These are phyloP conservation scores for Collybiopsis luxurians DNA, from an alignment of 768 basidiomycete species.

Conservation along the genomic window DNA sequence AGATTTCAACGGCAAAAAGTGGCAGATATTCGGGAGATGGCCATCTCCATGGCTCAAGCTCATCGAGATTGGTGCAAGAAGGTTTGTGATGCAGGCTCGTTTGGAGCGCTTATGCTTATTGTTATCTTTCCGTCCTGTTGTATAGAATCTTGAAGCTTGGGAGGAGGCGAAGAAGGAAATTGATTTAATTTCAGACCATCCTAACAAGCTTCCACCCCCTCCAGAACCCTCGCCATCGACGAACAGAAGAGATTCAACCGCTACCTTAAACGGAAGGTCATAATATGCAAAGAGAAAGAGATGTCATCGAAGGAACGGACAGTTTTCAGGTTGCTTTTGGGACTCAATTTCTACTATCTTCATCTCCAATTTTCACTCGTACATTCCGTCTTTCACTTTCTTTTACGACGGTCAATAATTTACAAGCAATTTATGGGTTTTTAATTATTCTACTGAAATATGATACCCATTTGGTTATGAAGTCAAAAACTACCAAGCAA, in stretches of 20 bases:
- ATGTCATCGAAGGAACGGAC: background rate
- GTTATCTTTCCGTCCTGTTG: no score
- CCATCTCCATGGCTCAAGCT: slow-evolving; percentile 82
- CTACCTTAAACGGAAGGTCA: slow-evolving; percentile 67
- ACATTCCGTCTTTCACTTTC: no score
- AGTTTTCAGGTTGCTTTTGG: background rate
- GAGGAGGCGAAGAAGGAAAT: slow-evolving; percentile 93
- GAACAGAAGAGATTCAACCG: slow-evolving; percentile 62
- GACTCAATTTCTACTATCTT: background rate
- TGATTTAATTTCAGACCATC: slow-evolving; percentile 86
- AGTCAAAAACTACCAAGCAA: no score
- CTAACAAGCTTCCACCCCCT: slow-evolving; percentile 60
- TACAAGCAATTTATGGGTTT: background rate
- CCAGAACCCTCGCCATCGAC: slow-evolving; percentile 33
- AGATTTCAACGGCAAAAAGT: slow-evolving; percentile 99
- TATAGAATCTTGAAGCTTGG: slow-evolving; percentile 98
- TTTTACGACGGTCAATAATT: background rate
- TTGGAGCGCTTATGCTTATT: no score
- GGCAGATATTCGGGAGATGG: slow-evolving; percentile 92
- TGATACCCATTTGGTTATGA: no score
- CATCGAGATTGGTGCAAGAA: slow-evolving; percentile 98
- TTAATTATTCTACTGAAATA: background rate
- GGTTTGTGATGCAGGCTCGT: slow-evolving; percentile 51
- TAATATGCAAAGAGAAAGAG: background rate
- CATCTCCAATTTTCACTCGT: background rate